A percentile compares a stretch with the other conserved stretches of the same genome.
Conservation (phyloP, 2,329 filamentous ascomycete species). For the Calonectria leucothoes region DNA sequence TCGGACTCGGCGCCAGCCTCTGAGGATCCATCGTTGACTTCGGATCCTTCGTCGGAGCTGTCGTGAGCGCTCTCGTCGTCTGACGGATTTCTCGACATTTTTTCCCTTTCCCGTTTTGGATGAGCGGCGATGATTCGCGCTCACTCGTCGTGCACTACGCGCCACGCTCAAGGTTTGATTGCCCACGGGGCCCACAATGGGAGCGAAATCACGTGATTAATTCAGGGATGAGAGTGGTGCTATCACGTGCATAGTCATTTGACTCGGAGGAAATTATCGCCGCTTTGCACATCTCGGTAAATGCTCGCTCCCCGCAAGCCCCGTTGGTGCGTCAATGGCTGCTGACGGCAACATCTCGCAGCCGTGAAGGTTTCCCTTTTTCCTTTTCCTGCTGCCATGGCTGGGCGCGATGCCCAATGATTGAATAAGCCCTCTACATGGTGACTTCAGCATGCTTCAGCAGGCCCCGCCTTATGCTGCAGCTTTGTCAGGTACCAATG, state of each 20-base stretch:
- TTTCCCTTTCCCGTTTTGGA: background rate
- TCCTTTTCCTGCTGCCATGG: background rate
- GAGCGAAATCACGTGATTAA: constrained; percentile 19
- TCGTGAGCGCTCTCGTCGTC: constrained; percentile 5
- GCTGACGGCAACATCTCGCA: background rate
- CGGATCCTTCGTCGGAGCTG: background rate
- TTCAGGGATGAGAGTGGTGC: background rate
- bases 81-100: constrained; percentile 13
- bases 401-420: constrained; percentile 6
- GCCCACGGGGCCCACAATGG: background rate
- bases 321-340: background rate
- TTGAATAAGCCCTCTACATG: constrained; percentile 11
- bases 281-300: background rate
- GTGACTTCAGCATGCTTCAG: constrained; percentile 18
- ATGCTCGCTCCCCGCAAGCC: background rate
- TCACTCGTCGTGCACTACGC: constrained; percentile 4
- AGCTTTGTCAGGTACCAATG: constrained; percentile 16
- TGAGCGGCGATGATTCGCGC: background rate
- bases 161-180: background rate
- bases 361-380: background rate
- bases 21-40: background rate
- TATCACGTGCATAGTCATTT: constrained; percentile 1
- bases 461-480: background rate
- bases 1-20: constrained; percentile 8
- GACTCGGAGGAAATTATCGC: constrained; percentile 2